Percentiles rank a stretch among this genome's conserved stretches.
These are phyloP conservation scores for Zoysia matrella DNA, from an alignment of 202 grass and related monocot genomes.

Conservation along the genomic window DNA sequence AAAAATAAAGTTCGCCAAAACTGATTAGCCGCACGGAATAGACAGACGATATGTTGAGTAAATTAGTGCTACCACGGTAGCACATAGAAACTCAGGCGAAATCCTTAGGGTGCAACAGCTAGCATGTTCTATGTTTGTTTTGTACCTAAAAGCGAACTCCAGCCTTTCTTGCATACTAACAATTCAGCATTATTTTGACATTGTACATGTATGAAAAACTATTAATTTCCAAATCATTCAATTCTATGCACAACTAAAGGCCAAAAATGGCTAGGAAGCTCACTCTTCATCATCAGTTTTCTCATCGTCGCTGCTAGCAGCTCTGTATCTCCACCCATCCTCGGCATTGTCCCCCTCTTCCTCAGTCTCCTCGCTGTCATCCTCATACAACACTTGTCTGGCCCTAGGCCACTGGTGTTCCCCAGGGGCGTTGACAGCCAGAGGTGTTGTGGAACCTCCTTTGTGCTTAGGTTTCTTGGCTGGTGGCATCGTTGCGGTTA, in stretches of 20 bases:
- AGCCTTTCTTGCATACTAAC: conserved; percentile 15
- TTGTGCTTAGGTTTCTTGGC: conserved; percentile 49
- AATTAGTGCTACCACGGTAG: neutral
- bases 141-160: neutral
- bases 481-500: conserved; percentile 23
- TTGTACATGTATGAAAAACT: conserved; percentile 48
- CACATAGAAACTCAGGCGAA: neutral
- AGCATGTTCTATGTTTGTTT: neutral
- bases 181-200: conserved; percentile 35
- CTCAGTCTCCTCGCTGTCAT: conserved; percentile 92
- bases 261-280: conserved; percentile 21
- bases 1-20: too few species aligned
- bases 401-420: conserved; percentile 54
- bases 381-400: conserved; percentile 44
- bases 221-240: conserved; percentile 28
- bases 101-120: neutral
- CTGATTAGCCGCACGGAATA: too few species aligned
- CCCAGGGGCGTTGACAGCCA: conserved; percentile 7
- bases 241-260: conserved; percentile 34
- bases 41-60: neutral
- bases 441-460: conserved; percentile 32
- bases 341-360: conserved; percentile 62
- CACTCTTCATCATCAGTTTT: conserved; percentile 89
- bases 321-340: conserved; percentile 51
- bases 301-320: conserved; percentile 63